A percentile compares a stretch with the other conserved stretches of the same genome.
These are phyloP conservation scores for Talaromyces sp. DNA, from an alignment of 2,329 filamentous ascomycete species.

Conservation along the genomic window DNA sequence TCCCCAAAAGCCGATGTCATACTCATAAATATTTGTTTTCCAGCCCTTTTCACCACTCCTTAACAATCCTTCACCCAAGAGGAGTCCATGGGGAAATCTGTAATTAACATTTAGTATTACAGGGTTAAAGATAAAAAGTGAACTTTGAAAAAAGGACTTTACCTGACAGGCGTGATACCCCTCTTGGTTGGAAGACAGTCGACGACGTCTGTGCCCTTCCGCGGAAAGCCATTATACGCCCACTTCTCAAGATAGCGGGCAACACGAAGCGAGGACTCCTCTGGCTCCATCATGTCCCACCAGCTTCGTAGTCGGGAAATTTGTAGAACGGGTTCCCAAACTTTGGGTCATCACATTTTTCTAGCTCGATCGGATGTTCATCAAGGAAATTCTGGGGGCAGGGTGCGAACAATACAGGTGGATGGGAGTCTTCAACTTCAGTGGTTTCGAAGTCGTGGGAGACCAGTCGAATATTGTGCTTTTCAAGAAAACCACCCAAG, in stretches of 20 bases:
- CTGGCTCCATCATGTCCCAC: neutral
- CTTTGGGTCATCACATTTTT: neutral
- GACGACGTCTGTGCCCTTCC: neutral
- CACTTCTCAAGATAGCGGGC: neutral
- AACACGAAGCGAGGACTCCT: neutral
- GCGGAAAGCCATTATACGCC: neutral
- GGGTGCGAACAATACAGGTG: neutral
- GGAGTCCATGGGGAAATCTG: neutral
- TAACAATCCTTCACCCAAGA: neutral
- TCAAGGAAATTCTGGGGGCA: neutral
- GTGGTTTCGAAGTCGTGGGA: neutral
- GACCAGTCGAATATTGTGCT: neutral
- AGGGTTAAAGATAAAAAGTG: neutral
- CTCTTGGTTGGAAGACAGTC: neutral
- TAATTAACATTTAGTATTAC: neutral
- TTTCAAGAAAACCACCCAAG: neutral
- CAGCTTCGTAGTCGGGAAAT: neutral
- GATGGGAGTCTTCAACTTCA: neutral
- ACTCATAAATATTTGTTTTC: neutral
- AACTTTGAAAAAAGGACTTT: neutral
- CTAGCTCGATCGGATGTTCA: neutral
- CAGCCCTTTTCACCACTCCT: neutral
- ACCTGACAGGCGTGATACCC: neutral
- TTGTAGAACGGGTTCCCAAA: neutral
- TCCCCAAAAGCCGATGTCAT: neutral